phyloP scores from a whole-genome alignment of 305 asterid genomes.

The Solanum hybrid region DNA sequence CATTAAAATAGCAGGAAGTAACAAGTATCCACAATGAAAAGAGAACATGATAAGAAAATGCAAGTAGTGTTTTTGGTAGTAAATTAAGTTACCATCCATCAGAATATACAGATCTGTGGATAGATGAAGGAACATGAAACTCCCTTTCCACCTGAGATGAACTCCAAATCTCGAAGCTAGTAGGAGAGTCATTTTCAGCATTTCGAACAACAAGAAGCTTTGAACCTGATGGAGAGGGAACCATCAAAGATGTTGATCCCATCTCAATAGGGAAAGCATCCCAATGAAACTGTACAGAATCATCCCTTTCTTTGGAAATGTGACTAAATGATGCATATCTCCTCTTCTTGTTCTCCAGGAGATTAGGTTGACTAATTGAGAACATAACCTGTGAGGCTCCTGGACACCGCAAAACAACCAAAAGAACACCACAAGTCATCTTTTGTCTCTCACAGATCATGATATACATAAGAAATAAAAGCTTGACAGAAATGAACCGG shows the following conservation, averaged over 20 bases:
- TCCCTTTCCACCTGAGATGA: slow-evolving; percentile 61
- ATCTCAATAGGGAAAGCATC: slow-evolving; percentile 79
- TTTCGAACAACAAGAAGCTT: slow-evolving; percentile 67
- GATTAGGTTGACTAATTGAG: slow-evolving; percentile 60
- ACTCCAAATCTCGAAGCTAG: slow-evolving; percentile 79
- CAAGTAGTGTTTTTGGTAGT: not conserved
- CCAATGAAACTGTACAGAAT: slow-evolving; percentile 57
- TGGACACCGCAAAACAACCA: slow-evolving; percentile 23
- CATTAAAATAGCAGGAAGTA: not conserved
- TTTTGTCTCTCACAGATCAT: not conserved
- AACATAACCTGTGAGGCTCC: slow-evolving; percentile 66
- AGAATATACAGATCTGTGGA: slow-evolving; percentile 67
- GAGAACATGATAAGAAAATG: not conserved
- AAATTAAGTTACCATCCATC: slow-evolving; percentile 75
- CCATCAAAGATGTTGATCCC: slow-evolving; percentile 49
- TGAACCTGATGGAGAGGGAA: slow-evolving; percentile 89
- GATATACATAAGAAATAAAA: not conserved
- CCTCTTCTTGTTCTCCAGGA: slow-evolving; percentile 66
- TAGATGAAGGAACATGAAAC: slow-evolving; percentile 52
- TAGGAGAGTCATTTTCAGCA: slow-evolving; percentile 73
- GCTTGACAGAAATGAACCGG: not conserved
- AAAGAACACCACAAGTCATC: not conserved
- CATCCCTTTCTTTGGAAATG: slow-evolving; percentile 29
- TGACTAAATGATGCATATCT: slow-evolving; percentile 56
- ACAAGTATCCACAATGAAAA: not conserved